phyloP scores from a whole-genome alignment of 2,329 filamentous ascomycete species.

The Trichoderma breve region DNA sequence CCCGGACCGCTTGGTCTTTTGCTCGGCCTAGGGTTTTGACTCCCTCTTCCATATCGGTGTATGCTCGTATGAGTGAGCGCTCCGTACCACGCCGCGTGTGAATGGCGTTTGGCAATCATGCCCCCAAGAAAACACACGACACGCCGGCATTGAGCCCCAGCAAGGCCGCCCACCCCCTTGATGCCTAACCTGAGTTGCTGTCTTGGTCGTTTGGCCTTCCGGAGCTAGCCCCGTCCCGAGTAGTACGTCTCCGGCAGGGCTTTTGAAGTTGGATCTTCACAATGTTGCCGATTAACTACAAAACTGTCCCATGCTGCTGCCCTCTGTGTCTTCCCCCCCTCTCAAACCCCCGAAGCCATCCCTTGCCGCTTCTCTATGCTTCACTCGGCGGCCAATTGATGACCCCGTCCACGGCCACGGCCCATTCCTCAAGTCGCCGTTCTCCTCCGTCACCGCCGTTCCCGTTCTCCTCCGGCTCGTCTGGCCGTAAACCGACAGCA shows the following conservation, averaged over 20 bases:
- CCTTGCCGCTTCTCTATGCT: constrained; percentile 8
- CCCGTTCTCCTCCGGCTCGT: constrained; percentile 1
- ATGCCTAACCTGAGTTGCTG: constrained; percentile 27
- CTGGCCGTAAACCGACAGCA: neutral
- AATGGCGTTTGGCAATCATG: constrained; percentile 20
- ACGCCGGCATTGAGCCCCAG: constrained; percentile 21
- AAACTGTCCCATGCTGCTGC: constrained; percentile 17
- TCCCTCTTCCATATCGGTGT: constrained; percentile 14
- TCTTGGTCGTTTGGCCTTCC: constrained; percentile 26
- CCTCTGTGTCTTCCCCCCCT: neutral
- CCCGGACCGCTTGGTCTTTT: constrained; percentile 16
- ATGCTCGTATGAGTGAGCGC: constrained; percentile 20
- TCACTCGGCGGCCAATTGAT: constrained; percentile 4
- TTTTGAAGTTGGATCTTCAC: constrained; percentile 20
- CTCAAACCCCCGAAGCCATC: constrained; percentile 3
- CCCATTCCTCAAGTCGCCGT: constrained; percentile 5
- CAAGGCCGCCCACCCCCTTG: constrained; percentile 24
- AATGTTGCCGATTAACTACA: constrained; percentile 19
- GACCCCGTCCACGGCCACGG: constrained; percentile 9
- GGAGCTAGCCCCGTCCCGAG: constrained; percentile 10
- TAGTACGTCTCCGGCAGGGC: constrained; percentile 18
- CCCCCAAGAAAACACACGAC: constrained; percentile 20
- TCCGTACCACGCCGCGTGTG: constrained; percentile 18
- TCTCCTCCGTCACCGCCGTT: constrained; percentile 6
- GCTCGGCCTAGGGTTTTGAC: constrained; percentile 17